These are phyloP conservation scores for Arthroderma uncinatum DNA, from an alignment of 2,329 filamentous ascomycete species.

Conservation along the genomic window DNA sequence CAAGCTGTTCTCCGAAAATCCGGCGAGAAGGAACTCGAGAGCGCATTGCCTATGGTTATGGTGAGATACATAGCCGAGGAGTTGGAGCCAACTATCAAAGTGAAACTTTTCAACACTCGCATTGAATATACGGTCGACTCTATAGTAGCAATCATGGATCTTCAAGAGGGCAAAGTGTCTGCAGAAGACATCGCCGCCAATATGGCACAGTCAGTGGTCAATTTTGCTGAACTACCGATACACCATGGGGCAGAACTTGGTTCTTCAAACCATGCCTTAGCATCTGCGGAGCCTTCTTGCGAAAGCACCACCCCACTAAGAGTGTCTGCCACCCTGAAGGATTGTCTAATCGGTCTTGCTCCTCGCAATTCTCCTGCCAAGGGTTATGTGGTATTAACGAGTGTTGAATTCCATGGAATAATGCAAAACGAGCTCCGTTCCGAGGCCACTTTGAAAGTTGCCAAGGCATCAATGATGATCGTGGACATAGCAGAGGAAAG, in stretches of 20 bases:
- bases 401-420: constrained; percentile 58
- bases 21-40: constrained; percentile 16
- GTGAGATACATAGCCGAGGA: constrained; percentile 85
- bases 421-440: constrained; percentile 56
- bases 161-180: constrained; percentile 56
- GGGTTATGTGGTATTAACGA: constrained; percentile 64
- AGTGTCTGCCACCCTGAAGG: constrained; percentile 54
- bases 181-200: constrained; percentile 63
- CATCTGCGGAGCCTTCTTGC: constrained; percentile 5
- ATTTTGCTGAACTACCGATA: constrained; percentile 51
- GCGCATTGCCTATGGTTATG: constrained; percentile 58
- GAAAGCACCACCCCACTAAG: constrained; percentile 42
- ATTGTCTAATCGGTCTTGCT: constrained; percentile 76
- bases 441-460: constrained; percentile 55
- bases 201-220: constrained; percentile 69
- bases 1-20: constrained; percentile 40
- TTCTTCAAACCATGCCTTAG: constrained; percentile 8
- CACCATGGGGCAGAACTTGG: constrained; percentile 14
- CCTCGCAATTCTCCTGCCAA: constrained; percentile 66
- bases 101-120: constrained; percentile 73
- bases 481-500: constrained; percentile 59
- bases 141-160: constrained; percentile 64
- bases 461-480: constrained; percentile 70
- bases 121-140: constrained; percentile 84
- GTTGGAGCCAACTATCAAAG: constrained; percentile 78